Evolutionary conservation across 176 grass and related monocot genomes (phyloP), one percentile per base, ranked within the genome.

Genomic region (Triticum aestivum): DNA sequence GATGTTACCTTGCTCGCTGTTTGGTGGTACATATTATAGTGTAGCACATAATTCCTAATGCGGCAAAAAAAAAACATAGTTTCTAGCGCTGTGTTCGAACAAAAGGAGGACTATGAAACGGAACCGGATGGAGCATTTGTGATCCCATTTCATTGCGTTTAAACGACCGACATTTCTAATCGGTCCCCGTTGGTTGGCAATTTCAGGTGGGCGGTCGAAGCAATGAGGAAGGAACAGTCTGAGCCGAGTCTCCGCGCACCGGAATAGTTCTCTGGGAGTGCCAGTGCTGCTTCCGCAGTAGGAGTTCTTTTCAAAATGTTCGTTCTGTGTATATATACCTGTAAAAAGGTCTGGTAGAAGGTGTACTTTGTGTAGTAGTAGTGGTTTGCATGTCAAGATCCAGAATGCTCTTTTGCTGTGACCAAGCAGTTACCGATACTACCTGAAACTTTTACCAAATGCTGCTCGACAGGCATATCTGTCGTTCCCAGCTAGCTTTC

Each of bases 171-270:
- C 42, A 27, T 29, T 44, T 45, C 21, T 73, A 41, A 45, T 73
- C 21, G 37, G 11, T 44, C 1, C 70, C 23, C 0, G 42, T 11
- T 47, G 11, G 0, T 20, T 70, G 17, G 9, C 34, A 9, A 45
- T 86, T 52, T 61, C 34, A 86, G 84, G 76, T 75, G 61, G 65
- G 76, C 51, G 1, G 66, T 68, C 0, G 65, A 72, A 5, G 84
- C 65, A 6, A 80, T 73, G 84, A 79, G 27, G 75, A 79, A 61
- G 65, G 65, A 86, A 72, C 12, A 79, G 8, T 14, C 52, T 24
- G 75, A 29, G 14, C n/a, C 20, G 29, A 17, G 35, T 24, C 51
- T 79, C 49, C 4, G 61, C 26, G 20, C 12, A 1, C 2, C 35
- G 9, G 78, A 81, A 14, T 80, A 81, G 77, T 14, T 29, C 56